Conservation (phyloP, 768 basidiomycete species). For the Glaciozyma antarctica region DNA sequence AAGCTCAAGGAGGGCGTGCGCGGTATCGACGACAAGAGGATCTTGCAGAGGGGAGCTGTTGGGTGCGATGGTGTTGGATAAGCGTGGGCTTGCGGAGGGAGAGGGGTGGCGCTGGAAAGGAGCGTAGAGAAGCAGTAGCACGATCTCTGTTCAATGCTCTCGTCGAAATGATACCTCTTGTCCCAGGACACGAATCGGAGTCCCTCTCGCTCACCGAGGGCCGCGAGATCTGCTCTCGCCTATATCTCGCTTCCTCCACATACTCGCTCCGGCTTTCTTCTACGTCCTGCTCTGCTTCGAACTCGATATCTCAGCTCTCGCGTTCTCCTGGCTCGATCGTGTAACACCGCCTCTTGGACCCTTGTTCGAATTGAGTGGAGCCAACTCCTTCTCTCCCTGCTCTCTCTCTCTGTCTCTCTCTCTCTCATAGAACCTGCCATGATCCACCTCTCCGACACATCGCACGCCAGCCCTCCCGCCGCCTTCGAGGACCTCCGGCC, state of each 20-base stretch:
- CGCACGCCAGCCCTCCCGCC: too few species aligned
- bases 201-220: too few species aligned
- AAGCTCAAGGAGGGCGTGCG: background rate
- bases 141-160: conserved; percentile 1
- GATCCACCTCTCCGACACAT: too few species aligned
- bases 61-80: conserved; percentile 8
- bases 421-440: too few species aligned
- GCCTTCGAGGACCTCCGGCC: too few species aligned
- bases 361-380: background rate
- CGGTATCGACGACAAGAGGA: conserved; percentile 1
- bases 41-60: background rate
- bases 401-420: too few species aligned
- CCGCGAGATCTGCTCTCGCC: too few species aligned
- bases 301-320: too few species aligned
- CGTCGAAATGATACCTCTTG: background rate
- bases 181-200: background rate
- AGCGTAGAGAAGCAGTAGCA: conserved; percentile 1
- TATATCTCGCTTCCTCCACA: too few species aligned
- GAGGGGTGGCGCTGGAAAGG: background rate
- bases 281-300: too few species aligned
- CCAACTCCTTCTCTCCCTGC: background rate
- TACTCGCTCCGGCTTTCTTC: too few species aligned
- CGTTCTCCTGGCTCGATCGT: background rate
- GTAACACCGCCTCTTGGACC: background rate
- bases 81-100: background rate